Evolutionary conservation across 495 filamentous ascomycete genomes (phyloP), one percentile per base, ranked within the genome.

Genomic region (Massariosphaeria phaeospora): DNA sequence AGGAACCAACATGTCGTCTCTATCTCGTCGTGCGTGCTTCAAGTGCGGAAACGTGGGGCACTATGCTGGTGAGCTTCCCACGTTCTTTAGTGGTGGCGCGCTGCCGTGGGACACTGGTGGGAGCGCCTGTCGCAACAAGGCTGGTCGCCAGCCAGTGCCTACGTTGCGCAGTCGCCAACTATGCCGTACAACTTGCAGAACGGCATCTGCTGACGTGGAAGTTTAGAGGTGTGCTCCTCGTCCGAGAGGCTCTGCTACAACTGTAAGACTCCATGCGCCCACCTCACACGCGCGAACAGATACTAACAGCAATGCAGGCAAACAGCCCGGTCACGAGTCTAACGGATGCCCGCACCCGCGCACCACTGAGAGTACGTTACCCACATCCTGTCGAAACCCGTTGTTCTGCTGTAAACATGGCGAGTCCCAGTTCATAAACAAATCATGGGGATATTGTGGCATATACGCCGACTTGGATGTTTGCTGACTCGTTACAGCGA

Each of bases 1-100:
- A 54, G 54, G 54, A 57, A 20, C 21, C 38, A 70, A 48, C 41
- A 93, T 89, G 84, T 91, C 91, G 76, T 95, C 94, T 64, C 80
- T 96, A 68, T 91, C 90, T 70, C 89, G 93, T 72, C 88, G 94
- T 72, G 94, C 91, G 58, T 99, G 94, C 83, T 99, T 96, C 81
- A 99, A 99, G 78, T 99, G 94, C 79, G 94, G 94, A 74, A 95
- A 96, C 68, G 90, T 99, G 69, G 93, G 93, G 72, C 93, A 99
- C 76, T 96, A 94, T 70, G 93, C 93, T 63, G 81, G 81, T 84
- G 79, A 47, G 61, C 35, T 29, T 20, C 44, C 40, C 26, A 29
- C n/a, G 34, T 41, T 25, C 24, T 12, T 20, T 23, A 24, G 57
- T 18, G 18, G 11, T 21, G 24, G 36, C 20, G 51, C 50, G 46